Base-by-base conservation (phyloP, 257 asterid genomes). In the Ligustrum vulgare region DNA sequence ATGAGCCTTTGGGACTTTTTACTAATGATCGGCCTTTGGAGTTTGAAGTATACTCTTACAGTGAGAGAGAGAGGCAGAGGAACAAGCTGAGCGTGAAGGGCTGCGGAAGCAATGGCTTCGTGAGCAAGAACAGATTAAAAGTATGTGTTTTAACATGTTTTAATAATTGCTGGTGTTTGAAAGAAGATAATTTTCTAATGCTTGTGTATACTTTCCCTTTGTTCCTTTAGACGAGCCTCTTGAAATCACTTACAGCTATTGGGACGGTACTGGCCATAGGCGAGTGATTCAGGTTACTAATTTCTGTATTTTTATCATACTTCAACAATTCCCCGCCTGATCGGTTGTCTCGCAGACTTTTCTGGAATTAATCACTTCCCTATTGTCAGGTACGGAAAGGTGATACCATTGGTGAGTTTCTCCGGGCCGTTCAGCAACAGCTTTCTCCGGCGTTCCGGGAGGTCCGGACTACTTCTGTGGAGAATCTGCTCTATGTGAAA, bases 11-110 rank as follows among this genome's bases (percentile, higher is more conserved):
- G 75, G 66, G 39, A 65, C 54, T 63, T 73, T 75, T 77, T 83
- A 81, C 93, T 90, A 80, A 89, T 88, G 72, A 75, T 75, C 85
- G 86, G 84, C 78, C 80, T 83, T 89, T 89, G 86, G 91, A 84
- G 86, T 80, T 88, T 87, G 88, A 94, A 92, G 98, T 89, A 80
- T 75, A 86, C 91, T 88, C 88, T 88, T 93, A 87, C 98, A 93
- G 98, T 95, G 99, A 95, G 94, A 87, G 98, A 87, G 98, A 75
- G 99, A 95, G 92, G 98, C 98, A 18, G 99, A 95, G 91, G 99
- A 95, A 83, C 96, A 91, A 86, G 98, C 98, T 76, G 99, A 93
- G 76, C 96, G 97, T 72, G 99, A 95, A 89, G 88, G 99, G 85
- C 78, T 95, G 71, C 90, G 88, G 75, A 91, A 89, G 78, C 97